Evolutionary conservation across 805 yeast species (phyloP), one percentile per base, ranked within the genome.

Genomic region (Vanderwaltozyma yarrowii): DNA sequence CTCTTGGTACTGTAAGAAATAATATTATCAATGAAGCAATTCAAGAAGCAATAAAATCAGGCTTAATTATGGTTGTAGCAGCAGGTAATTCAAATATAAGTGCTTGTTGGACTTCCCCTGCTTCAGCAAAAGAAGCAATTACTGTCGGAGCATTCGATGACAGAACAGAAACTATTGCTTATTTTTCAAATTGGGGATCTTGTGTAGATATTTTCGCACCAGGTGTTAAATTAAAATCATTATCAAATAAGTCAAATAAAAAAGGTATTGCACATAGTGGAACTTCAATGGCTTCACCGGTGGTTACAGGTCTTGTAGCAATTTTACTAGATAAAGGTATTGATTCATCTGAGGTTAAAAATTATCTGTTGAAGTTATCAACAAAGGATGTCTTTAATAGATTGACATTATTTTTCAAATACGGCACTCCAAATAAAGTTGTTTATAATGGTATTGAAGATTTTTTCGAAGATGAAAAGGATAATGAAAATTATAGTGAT

Each of bases 81-180:
- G 96, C 95, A 0, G 97, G 97, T 1, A 88, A 88, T 57, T 69
- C 79, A 20, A 77, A 79, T 46, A 58, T 73, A 16, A 77, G 86
- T 54, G 95, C 96, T 0, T 88, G 96, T 52, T 58, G 67, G 43
- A 73, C 79, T n/a, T 82, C 94, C 37, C 96, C 97, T 0, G 94
- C 95, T 0, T 80, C 92, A 23, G 79, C 94, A 1, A 63, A 63
- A 1, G 64, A 64, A 36, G 88, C 85, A 0, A 73, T 85, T 3
- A 78, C 94, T 0, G 94, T 88, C 5, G 96, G 96, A 0, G 95
- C 96, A 3, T 76, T 87, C 37, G 89, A 87, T 52, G 95, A 84
- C 53, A 54, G 71, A 18, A 69, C 69, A 5, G 94, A 85, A 49
- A 50, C 67, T 2, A 67, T 87, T 28, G 94, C 96, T 0, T 53